Evolutionary conservation across 2,329 filamentous ascomycete genomes (phyloP), one percentile per base, ranked within the genome.

Genomic region (Pestalotiopsis sp.): DNA sequence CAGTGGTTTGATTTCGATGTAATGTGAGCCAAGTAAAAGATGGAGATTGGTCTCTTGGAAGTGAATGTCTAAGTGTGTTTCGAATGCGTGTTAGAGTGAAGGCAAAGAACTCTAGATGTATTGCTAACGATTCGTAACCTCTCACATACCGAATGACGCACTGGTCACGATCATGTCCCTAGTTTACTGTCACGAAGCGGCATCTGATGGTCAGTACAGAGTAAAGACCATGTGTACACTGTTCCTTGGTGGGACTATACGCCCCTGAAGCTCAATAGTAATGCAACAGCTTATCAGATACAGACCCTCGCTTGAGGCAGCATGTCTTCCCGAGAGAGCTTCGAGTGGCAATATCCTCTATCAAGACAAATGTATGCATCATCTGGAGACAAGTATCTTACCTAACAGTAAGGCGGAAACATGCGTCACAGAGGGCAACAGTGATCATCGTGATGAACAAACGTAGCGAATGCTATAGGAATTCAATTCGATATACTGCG

Each of bases 121-220:
- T 11, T 62, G 31, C 12, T 36, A 20, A 31, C 4, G 17, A 14
- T 14, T 9, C 13, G 36, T 14, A 14, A 3, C 13, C 20, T 59
- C 6, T 59, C 23, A 59, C 12, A 13, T 36, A 25, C 14, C 2
- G 57, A 59, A 11, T 59, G 57, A 59, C 27, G 27, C 57, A 27
- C 25, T 36, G n/a, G 12, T 59, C 57, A 59, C 25, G 57, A 59
- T 59, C 9, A 17, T 27, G 14, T 2, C 13, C 57, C 57, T 17
- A 39, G 31, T 62, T 62, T 62, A 62, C 59, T 62, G 36, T 62
- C 59, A 62, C 36, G 31, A 12, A 25, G 23, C 14, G 59, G 31
- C 12, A 2, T 36, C n/a, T 14, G 31, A 36, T 20, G 59, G 4
- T 20, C 31, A 36, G 17, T 20, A 62, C n/a, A 20, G 17, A 36